Evolutionary conservation across 2,329 filamentous ascomycete species (phyloP), one percentile per base, ranked within the genome.

Genomic region (Verticillium nonalfalfae): DNA sequence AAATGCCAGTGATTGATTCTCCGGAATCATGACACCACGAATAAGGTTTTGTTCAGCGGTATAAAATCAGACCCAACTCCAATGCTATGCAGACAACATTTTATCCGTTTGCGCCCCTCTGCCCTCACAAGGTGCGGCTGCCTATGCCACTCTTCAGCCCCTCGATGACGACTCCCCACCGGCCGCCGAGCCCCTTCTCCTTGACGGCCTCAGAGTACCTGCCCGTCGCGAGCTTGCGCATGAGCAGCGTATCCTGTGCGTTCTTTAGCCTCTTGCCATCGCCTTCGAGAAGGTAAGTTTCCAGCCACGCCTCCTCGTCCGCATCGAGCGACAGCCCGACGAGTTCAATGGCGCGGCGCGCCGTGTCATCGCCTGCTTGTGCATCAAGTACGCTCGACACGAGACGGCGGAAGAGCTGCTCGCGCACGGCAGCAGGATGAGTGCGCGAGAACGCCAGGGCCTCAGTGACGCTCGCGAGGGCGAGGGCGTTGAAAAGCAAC

Each of bases 231-330:
- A 95, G 86, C 64, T 82, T 85, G 66, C 90, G 85, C 81, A 93
- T 89, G 66, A 92, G 80, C 1, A 93, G 78, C 0, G 89, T 90
- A 68, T 94, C 91, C 70, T 85, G 88, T 3, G 89, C 86, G 31
- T 84, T 85, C 65, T 83, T 85, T 7, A 89, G 75, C 52, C 78
- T 81, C 68, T 85, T 85, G 2, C 89, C 90, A 55, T 85, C 85
- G 11, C 89, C 88, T 4, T 79, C 77, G 0, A 85, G 79, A 40
- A 96, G 76, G 62, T 83, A 89, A 33, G 89, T 84, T 66, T 89
- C 85, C 64, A 96, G 86, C 89, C 90, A 94, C 4, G 71, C 71
- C 70, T 93, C 90, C 70, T 96, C 92, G 18, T 84, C 78, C 1
- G 78, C 72, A 61, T 85, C 85, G n/a, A 96, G 83, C 0, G 91